Percentiles rank a stretch among this genome's conserved stretches.
Conservation (phyloP, 768 basidiomycete genomes). For the Pleurotus cornucopiae region DNA sequence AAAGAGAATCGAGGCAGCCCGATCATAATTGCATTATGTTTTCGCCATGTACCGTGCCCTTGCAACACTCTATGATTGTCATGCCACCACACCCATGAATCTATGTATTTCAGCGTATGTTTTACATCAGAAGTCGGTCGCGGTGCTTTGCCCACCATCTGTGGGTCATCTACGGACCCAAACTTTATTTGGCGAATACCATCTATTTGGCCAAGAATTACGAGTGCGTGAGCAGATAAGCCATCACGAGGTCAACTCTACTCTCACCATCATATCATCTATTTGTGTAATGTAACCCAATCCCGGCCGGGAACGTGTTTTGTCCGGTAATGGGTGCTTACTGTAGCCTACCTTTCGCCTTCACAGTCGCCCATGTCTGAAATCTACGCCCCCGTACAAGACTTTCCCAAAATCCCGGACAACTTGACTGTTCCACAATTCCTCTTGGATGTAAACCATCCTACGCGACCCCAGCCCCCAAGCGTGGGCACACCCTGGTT, state of each 20-base stretch:
- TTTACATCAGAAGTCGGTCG: background rate
- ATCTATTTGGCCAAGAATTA: no score
- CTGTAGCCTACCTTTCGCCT: no score
- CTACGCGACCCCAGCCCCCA: constrained; percentile 33
- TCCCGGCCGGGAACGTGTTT: no score
- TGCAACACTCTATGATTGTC: background rate
- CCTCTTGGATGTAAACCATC: constrained; percentile 43
- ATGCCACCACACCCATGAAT: constrained; percentile 6
- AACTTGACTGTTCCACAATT: constrained; percentile 66
- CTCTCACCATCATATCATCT: no score
- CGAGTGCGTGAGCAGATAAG: no score
- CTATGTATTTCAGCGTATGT: constrained; percentile 5
- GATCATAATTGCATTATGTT: constrained; percentile 35
- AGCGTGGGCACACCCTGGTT: constrained; percentile 31
- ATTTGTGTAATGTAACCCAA: no score
- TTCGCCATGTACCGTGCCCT: background rate
- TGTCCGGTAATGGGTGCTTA: no score
- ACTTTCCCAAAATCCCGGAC: constrained; percentile 45
- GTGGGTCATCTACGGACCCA: no score
- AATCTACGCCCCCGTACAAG: background rate
- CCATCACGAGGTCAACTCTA: no score
- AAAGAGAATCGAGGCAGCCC: constrained; percentile 82
- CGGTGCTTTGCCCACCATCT: no score
- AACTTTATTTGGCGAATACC: no score
- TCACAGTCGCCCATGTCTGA: background rate